Base-by-base conservation (phyloP, 1,139 yeast genomes). In the Geotrichum histeridarum region DNA sequence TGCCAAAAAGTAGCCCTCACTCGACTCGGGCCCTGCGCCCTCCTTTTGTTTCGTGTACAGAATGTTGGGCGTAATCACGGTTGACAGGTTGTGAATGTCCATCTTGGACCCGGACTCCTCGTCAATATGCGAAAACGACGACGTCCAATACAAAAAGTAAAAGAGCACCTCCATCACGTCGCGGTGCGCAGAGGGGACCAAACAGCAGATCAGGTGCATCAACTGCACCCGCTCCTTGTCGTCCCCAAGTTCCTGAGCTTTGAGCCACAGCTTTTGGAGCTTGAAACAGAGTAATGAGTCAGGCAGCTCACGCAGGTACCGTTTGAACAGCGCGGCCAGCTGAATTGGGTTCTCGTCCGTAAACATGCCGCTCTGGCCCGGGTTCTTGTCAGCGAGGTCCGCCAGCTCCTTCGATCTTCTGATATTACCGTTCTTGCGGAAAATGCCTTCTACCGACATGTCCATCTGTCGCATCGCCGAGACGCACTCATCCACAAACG, bases 391-490 rank as follows among this genome's bases (percentile, higher is more conserved):
- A 61, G 91, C 85, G 56, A 77, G 80, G 51, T 83, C 90, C 0
- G 91, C 80, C 57, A 91, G 74, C 61, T 84, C 89, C 61, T 86
- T 81, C 51, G 93, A 75, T 48, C 87, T 79, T 63, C 91, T 83
- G 64, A 94, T 93, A 66, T 94, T 94, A 66, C 99, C 99, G 67
- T 94, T 94, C 67, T 91, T 86, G 65, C 99, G 80, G 76, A 94
- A 94, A 8, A 94, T 86, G 57, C 99, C 99, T 71, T 93, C 99
- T 18, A 90, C 93, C 2, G 97, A 87, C 88, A 94, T 84, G 72
- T 93, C 98, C 76, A 88, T 89, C 57, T 87, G 95, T 56, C 88
- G 80, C 74, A 94, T 80, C 0, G 95, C 88, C 50, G 81, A 80
- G 46, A 94, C 81, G 15, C 91, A 75, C 64, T 93, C 98, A 65